Evolutionary conservation across 345 rosid species (phyloP), one percentile per base, ranked within the genome.

Genomic region (Lepidium aucheri): DNA sequence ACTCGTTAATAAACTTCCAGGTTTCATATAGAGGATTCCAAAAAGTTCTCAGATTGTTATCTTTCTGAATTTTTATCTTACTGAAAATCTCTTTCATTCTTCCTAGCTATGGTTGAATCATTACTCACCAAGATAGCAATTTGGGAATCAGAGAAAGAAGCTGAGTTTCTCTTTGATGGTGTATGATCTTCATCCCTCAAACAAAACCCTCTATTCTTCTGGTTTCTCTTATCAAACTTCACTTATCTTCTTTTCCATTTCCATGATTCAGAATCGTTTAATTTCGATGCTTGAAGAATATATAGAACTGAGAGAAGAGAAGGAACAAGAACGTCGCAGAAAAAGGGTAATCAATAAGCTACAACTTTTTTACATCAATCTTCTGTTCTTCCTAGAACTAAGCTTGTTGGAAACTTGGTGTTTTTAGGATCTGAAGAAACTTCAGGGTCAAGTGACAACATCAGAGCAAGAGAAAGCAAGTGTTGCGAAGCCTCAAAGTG

Each of bases 381-480:
- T 60, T 18, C 2, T 35, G 7, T 7, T 35, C 1, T 7, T n/a
- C 12, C 1, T 22, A 42, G 30, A 20, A 17, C 35, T 54, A 35
- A 35, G 43, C 14, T 26, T 51, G 41, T 18, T 40, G 18, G 3
- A 28, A 83, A 78, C 54, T 65, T 47, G 53, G 38, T 53, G 49
- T 33, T 70, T 68, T 4, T 72, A 94, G 99, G 99, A 90, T 66
- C 85, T 86, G 72, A 94, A 94, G 87, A 94, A 90, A 77, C 85
- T 86, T 74, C 96, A 90, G 54, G 87, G 90, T 33, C 98, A 93
- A 74, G 79, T 86, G 15, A 84, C 83, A 68, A 84, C 83, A 65
- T 80, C 89, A 39, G 99, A 90, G 72, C 99, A 88, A 74, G 97
- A 90, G 6, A 90, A 88, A 74, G 84, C 88, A 74, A 86, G 86